Evolutionary conservation across 2,329 filamentous ascomycete species (phyloP), one percentile per base, ranked within the genome.

Genomic region (Aspergillus pseudonomiae): DNA sequence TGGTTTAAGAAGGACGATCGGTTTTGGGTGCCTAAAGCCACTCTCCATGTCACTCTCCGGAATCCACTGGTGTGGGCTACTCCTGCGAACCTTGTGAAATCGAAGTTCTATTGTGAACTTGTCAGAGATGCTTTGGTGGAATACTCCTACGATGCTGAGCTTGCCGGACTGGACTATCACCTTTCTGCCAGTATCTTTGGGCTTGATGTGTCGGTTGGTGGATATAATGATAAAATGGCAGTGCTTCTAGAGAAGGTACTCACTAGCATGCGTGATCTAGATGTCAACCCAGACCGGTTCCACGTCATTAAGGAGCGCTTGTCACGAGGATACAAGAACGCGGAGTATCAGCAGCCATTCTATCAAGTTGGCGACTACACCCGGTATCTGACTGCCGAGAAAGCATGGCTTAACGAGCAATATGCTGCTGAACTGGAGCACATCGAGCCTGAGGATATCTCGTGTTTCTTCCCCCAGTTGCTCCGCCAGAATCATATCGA

Each of bases 1-100:
- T 99, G 95, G 95, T 97, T 89, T 83, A 99, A 99, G 83, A 98
- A 98, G 80, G 95, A 99, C 72, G 95, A 99, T 71, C 93, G 90
- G 0, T 99, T 98, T 79, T 98, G 94, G 94, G 95, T 98, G 11
- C 95, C 95, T 10, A 97, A 96, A 77, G 95, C 92, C 4, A 95
- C 93, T 63, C 82, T 98, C 21, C 87, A 93, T 68, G 87, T 97
- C 67, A 92, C 89, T 69, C 84, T 96, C 68, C 88, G 89, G 70
- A 96, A 90, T 63, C 91, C 93, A 0, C 79, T 96, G 53, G 88
- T 91, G n/a, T 89, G 88, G 75, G 86, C 91, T 1, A 93, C 91
- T 5, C 91, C 93, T 1, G 89, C 91, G 62, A 94, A 91, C 65
- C 84, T 87, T 36, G 88, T 96, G 64, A 93, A 95, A 74, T 87